Evolutionary conservation across 1,284 basidiomycete genomes (phyloP), one percentile per base, ranked within the genome.

Genomic region (Coniferiporia sulphurascens): DNA sequence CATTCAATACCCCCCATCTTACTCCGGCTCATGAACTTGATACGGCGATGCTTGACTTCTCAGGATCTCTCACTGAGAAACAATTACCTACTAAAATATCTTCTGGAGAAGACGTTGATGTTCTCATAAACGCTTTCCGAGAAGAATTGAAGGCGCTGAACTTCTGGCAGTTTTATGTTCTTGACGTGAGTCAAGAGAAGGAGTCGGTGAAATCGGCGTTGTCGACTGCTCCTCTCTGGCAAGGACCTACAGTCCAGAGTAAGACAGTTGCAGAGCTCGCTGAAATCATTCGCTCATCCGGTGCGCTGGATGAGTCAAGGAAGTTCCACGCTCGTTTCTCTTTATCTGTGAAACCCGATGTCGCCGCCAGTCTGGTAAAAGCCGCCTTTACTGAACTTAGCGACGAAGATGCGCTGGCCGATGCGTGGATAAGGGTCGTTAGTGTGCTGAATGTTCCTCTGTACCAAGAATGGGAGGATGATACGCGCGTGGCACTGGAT

Each of bases 111-210:
- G 95, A 98, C 68, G 72, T 97, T 57, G 79, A 87, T 58, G 69
- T 69, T 8, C 77, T 98, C 60, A 77, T 89, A 52, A 67, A 70
- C 21, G 87, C 85, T 12, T 84, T 98, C 67, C 72, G 80, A 48
- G 72, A 79, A 13, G 78, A 83, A 36, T 68, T 94, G 63, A 82
- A 87, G 56, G 74, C 74, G 3, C 82, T 89, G 43, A 80, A 90
- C 45, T 73, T 97, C 22, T 98, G 93, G 92, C 87, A 97, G 67
- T 98, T 88, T 75, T 98, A 98, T 69, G 89, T 93, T 21, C 77
- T 98, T 50, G 86, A 97, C 68, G 79, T 85, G 5, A 74, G 77
- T 46, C 72, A 77, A 59, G 85, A 91, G 70, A 81, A 77, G 62
- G 76, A 76, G 5, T 72, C 76, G 1, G 75, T 91, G 54, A 78